Evolutionary conservation across 257 asterid genomes (phyloP), one percentile per base, ranked within the genome.

Genomic region (Plantago major): DNA sequence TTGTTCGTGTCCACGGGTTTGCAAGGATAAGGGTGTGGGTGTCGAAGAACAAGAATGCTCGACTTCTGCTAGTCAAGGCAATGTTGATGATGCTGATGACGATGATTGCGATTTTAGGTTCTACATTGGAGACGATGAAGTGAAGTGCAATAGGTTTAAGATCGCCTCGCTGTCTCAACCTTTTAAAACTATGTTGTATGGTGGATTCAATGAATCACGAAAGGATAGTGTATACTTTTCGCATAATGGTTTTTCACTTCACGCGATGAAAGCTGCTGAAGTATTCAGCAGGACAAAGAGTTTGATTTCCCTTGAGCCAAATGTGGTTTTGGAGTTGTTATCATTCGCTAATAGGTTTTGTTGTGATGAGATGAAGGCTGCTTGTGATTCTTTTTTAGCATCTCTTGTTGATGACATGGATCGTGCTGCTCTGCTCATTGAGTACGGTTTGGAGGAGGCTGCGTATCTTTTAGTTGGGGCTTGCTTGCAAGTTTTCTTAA

Each of bases 381-480:
- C 83, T 10, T 93, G 99, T 61, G 99, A 93, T 70, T 66, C 69
- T 19, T 74, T 79, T 70, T 68, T 93, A 52, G 94, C 96, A 16
- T 79, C 94, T 69, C 69, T 85, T 65, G 88, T 87, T 17, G 72
- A 64, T 65, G 87, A 83, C 64, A 60, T 89, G 81, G 94, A 93
- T 11, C 79, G 17, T 0, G 96, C 97, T 8, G 42, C 82, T 73
- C 54, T 81, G 50, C 76, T 93, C 26, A 63, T 93, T 42, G 97
- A 93, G 33, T 82, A 85, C 55, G 97, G 96, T 49, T 63, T 93
- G 73, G 87, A 79, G 67, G 99, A 89, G 77, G 74, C 78, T 46
- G 88, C 97, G 9, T 74, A 87, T 84, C 89, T 93, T 49, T 66
- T 93, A 22, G 95, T 93, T 48, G 97, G 94, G 11, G 94, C 99